Evolutionary conservation across 163 green algal genomes (phyloP), one percentile per base, ranked within the genome.

Genomic region (Chlamydomonas reinhardtii): DNA sequence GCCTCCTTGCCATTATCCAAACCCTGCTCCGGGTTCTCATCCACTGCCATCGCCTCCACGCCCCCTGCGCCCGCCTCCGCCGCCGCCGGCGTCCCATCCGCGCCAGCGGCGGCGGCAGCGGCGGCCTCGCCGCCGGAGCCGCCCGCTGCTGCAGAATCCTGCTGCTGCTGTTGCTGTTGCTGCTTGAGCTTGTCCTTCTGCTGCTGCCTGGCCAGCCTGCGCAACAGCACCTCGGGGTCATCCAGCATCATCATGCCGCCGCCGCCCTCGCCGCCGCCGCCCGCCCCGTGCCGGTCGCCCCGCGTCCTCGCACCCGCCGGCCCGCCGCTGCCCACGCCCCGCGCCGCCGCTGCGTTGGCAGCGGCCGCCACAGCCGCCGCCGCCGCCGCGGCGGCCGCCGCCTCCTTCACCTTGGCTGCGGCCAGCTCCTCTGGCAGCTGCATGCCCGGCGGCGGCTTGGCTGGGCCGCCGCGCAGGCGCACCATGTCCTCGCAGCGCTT

Each of bases 401-500:
- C 82, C 29, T 82, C 81, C 48, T 73, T 82, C 27, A 71, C 73
- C 34, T 61, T 73, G 25, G 79, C 74, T 17, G 54, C 76, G 17
- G 82, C 83, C 54, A 90, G 64, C 17, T 70, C 37, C 81, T 93
- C 86, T 61, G 84, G 81, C 73, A 89, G 68, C 66, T 83, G 27
- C 73, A 90, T 61, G 5, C 91, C 88, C 0, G 78, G 69, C 39
- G 91, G 92, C 62, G 90, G 79, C 25, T 88, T 88, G 65, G 87
- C 88, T 19, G 91, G 92, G 35, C 93, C 94, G 6, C 94, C 92
- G 25, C 20, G 37, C 9, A 73, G 90, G 6, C 48, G 48, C 27
- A 22, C 54, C 20, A 97, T 95, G 12, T 83, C 90, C 48, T 93
- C 91, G 70, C 88, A 91, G 35, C 88, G 75, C 17, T 76, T 70